Evolutionary conservation across 73 alveolate species (phyloP), one percentile per base, ranked within the genome.

Genomic region (Urostyla sp.): DNA sequence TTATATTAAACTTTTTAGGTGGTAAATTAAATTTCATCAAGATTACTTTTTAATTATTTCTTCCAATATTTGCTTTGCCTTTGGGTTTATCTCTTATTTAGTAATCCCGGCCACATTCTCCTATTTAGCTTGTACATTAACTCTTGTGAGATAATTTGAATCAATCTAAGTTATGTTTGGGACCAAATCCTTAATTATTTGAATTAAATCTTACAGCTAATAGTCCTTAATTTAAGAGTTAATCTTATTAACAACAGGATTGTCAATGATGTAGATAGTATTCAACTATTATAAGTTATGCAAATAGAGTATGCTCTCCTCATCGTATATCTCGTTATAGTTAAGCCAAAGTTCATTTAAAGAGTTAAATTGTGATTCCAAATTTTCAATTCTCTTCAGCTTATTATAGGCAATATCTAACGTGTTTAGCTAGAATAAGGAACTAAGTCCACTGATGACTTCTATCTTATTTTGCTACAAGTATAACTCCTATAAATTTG

Each of bases 321-420:
- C 53, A 56, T 90, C 93, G 49, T 88, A 87, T 36, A 95, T 90
- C 75, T 85, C 55, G 77, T 95, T 95, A 87, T 95, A 84, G 80
- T 95, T 95, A 45, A 95, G 52, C 99, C 99, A 95, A 72, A 95
- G 87, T 73, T 95, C 99, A 38, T 90, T 84, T 30, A 95, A 85
- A n/a, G n/a, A n/a, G 48, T 91, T 57, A 44, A 49, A 73, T 72
- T 85, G 85, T 79, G 93, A 75, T 44, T 88, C 95, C 2, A 95
- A 67, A 2, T 94, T 94, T 54, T 85, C 94, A 5, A 95, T 89
- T 67, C 74, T 75, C 55, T 90, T 88, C 21, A 96, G 90, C 78
- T 88, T 87, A 83, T 96, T 96, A 86, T 88, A 92, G 0, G 98
- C 98, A 53, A 96, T 80, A 87, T 96, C 99, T 20, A 96, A 84